A percentile compares a stretch with the other conserved stretches of the same genome.
phyloP scores from a whole-genome alignment of 2,329 filamentous ascomycete genomes.

The Polychaeton citri region DNA sequence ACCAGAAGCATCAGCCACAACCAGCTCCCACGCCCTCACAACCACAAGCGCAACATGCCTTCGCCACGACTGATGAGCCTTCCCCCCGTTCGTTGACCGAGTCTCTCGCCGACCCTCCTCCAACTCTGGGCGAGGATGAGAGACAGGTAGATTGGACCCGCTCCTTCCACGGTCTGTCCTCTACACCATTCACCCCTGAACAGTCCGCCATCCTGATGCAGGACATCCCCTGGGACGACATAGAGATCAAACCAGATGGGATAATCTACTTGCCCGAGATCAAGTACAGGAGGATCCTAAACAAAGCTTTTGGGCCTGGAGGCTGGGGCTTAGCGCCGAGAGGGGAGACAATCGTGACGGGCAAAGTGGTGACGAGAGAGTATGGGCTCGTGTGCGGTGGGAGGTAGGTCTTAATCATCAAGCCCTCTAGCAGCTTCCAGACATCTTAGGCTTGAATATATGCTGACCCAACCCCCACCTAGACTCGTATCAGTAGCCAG shows the following conservation, averaged over 20 bases:
- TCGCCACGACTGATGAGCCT: slow-evolving; percentile 4
- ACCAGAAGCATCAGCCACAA: neutral
- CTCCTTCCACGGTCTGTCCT: slow-evolving; percentile 69
- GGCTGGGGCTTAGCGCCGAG: slow-evolving; percentile 89
- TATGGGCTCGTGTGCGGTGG: slow-evolving; percentile 84
- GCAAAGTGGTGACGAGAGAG: slow-evolving; percentile 70
- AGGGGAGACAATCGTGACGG: slow-evolving; percentile 73
- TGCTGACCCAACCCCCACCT: slow-evolving; percentile 1
- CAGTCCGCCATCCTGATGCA: slow-evolving; percentile 54
- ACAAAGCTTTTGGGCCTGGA: slow-evolving; percentile 82
- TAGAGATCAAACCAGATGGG: slow-evolving; percentile 96
- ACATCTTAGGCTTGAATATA: neutral
- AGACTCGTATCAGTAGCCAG: slow-evolving; percentile 87
- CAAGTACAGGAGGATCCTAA: slow-evolving; percentile 86
- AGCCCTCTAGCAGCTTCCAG: slow-evolving; percentile 2
- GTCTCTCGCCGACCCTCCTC: slow-evolving; percentile 39
- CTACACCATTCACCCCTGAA: slow-evolving; percentile 56
- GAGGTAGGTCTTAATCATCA: slow-evolving; percentile 43
- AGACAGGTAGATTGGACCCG: slow-evolving; percentile 64
- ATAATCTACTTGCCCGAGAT: slow-evolving; percentile 96
- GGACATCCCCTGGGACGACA: slow-evolving; percentile 56
- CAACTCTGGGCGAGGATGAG: slow-evolving; percentile 33
- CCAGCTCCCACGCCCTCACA: neutral
- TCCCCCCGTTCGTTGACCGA: slow-evolving; percentile 30
- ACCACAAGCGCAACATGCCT: neutral